A percentile compares a stretch with the other conserved stretches of the same genome.
Evolutionary conservation across 257 asterid genomes (phyloP).

Genomic region (Voacanga thouarsii): DNA sequence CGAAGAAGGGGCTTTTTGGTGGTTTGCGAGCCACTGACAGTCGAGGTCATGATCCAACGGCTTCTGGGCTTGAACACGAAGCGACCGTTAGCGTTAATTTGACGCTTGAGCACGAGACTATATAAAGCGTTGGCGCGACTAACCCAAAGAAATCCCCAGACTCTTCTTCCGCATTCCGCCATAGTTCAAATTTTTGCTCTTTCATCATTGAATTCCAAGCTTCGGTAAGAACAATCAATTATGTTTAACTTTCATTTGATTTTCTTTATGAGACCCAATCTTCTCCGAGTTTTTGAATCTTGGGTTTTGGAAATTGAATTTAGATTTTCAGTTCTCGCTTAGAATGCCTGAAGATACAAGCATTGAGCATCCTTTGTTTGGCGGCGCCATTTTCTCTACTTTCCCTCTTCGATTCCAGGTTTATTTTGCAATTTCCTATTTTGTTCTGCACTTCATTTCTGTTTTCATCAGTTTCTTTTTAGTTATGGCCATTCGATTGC

Average conservation of each 20-base stretch:
- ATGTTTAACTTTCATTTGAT: neutral
- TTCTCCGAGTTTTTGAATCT: neutral
- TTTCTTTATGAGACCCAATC: neutral
- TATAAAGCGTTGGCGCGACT: neutral
- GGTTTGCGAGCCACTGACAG: too few relatives aligned
- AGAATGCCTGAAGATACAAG: slow-evolving; percentile 50
- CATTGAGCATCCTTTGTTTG: slow-evolving; percentile 56
- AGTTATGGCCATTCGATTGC: neutral
- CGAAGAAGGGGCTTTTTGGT: too few relatives aligned
- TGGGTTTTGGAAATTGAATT: neutral
- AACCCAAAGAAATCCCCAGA: neutral
- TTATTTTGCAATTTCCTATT: neutral
- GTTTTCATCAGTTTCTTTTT: neutral
- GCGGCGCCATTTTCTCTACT: slow-evolving; percentile 62
- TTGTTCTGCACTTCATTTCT: neutral
- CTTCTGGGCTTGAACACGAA: neutral
- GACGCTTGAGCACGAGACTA: neutral
- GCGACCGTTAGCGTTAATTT: neutral
- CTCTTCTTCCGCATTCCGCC: neutral
- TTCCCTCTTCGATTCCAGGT: slow-evolving; percentile 83
- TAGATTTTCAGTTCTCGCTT: neutral
- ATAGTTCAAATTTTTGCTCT: neutral
- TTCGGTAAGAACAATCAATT: neutral
- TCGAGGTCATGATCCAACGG: too few relatives aligned
- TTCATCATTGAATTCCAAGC: neutral